A percentile compares a stretch with the other conserved stretches of the same genome.
These are phyloP conservation scores for Trichosporon coremiiforme DNA, from an alignment of 1,284 basidiomycete species.

Conservation along the genomic window DNA sequence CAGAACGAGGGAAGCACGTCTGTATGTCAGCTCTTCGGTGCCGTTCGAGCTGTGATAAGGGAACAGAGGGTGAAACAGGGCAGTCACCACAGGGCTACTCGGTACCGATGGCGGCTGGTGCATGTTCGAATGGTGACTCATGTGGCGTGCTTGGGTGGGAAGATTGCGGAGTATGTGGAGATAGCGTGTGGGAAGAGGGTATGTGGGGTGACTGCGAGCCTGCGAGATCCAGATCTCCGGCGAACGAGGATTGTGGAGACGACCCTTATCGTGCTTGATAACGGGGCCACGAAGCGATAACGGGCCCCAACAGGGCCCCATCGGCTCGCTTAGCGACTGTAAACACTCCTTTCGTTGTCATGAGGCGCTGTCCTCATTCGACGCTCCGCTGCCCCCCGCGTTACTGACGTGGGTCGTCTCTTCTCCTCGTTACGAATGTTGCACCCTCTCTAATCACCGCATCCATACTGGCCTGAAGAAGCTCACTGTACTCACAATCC, in stretches of 20 bases:
- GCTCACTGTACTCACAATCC: constrained; percentile 41
- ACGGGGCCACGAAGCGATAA: not conserved
- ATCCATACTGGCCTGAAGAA: no score
- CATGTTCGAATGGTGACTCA: not conserved
- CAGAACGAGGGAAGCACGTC: constrained; percentile 39
- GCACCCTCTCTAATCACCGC: no score
- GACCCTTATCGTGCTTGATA: not conserved
- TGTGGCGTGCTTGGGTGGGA: not conserved
- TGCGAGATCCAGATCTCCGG: not conserved
- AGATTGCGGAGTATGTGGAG: not conserved
- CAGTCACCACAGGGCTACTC: not conserved
- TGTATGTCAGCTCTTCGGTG: constrained; percentile 24
- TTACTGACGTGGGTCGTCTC: no score
- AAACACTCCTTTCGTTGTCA: not conserved
- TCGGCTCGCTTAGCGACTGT: not conserved
- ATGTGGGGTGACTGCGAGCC: not conserved
- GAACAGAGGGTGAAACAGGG: no score
- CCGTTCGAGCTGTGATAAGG: not conserved
- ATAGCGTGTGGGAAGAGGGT: not conserved
- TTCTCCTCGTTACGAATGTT: no score
- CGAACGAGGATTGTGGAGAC: not conserved
- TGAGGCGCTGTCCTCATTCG: not conserved
- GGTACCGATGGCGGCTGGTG: not conserved
- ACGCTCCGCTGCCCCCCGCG: not conserved
- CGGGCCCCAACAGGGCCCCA: not conserved